These are phyloP conservation scores for Pseudogymnoascus sp. DNA, from an alignment of 2,329 filamentous ascomycete genomes.

Conservation along the genomic window DNA sequence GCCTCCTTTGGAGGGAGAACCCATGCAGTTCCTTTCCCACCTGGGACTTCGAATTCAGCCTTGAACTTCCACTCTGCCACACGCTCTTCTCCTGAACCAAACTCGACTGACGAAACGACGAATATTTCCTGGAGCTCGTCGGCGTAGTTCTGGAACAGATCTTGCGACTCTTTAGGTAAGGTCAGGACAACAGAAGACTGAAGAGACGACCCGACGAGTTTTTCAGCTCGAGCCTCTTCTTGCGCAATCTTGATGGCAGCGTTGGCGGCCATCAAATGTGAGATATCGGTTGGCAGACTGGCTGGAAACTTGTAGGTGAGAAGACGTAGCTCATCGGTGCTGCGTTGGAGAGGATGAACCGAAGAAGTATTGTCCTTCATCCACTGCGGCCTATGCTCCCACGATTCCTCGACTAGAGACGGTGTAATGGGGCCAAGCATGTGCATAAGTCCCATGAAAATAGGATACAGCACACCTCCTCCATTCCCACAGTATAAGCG, in stretches of 20 bases:
- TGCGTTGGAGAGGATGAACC: conserved; percentile 36
- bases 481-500: conserved; percentile 76
- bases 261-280: conserved; percentile 31
- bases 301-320: conserved; percentile 12
- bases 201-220: conserved; percentile 70
- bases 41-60: conserved; percentile 18
- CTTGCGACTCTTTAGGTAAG: conserved; percentile 30
- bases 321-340: conserved; percentile 13
- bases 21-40: conserved; percentile 16
- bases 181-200: conserved; percentile 61
- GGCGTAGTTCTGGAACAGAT: conserved; percentile 23
- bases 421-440: conserved; percentile 79
- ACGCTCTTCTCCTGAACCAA: conserved; percentile 37
- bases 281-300: conserved; percentile 15
- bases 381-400: conserved; percentile 63
- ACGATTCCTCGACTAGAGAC: conserved; percentile 78
- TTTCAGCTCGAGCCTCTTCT: conserved; percentile 62
- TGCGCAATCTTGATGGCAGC: conserved; percentile 64
- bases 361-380: conserved; percentile 40
- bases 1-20: conserved; percentile 38
- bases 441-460: conserved; percentile 64
- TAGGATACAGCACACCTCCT: conserved; percentile 52
- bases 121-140: conserved; percentile 48
- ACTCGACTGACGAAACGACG: conserved; percentile 56
- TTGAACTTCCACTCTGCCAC: conserved; percentile 38